Conservation (phyloP, 805 yeast genomes). For the Schwanniomyces pseudopolymorphus region DNA sequence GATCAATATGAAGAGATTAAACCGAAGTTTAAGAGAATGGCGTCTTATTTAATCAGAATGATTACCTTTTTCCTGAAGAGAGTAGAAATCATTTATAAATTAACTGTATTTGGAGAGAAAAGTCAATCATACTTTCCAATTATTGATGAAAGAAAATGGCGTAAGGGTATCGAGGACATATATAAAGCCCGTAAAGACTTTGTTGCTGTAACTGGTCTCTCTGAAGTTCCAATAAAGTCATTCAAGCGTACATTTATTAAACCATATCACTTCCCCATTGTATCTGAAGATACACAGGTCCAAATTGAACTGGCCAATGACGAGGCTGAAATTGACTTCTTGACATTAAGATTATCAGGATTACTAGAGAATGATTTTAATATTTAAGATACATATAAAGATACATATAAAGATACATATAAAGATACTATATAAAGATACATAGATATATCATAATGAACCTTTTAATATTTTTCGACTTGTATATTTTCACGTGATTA, state of each 20-base stretch:
- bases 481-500: neutral
- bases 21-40: conserved; percentile 16
- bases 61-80: conserved; percentile 29
- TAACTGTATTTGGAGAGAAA: conserved; percentile 22
- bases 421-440: neutral
- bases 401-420: too few relatives aligned
- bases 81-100: conserved; percentile 26
- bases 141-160: conserved; percentile 26
- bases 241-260: conserved; percentile 21
- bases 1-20: conserved; percentile 12
- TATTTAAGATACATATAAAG: neutral
- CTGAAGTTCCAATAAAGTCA: conserved; percentile 23
- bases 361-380: conserved; percentile 12
- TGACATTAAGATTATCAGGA: conserved; percentile 11
- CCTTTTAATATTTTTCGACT: too few relatives aligned
- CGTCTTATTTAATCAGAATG: conserved; percentile 33
- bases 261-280: conserved; percentile 23
- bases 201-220: conserved; percentile 16
- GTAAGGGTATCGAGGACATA: conserved; percentile 25
- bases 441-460: neutral
- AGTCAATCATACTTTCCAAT: conserved; percentile 21
- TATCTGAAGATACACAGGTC: neutral
- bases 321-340: conserved; percentile 11
- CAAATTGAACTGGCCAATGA: conserved; percentile 4
- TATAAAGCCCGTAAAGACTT: conserved; percentile 20